phyloP scores from a whole-genome alignment of 176 grass and related monocot genomes.

The Puya raimondii region DNA sequence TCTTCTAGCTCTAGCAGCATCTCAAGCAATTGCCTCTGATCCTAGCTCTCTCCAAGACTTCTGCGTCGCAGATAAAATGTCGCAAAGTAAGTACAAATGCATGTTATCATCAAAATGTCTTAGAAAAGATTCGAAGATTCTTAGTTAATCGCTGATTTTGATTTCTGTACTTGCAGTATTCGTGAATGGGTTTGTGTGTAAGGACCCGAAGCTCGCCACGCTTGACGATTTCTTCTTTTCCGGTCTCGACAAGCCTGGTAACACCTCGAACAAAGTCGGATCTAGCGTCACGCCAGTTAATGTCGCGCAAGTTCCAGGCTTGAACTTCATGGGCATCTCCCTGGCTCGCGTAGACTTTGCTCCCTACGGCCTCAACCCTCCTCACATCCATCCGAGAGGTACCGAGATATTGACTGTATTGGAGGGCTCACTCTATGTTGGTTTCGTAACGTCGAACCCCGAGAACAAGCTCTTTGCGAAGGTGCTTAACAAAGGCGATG shows the following conservation, averaged over 20 bases:
- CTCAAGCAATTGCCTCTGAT: slow-evolving; percentile 11
- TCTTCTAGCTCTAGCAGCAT: slow-evolving; percentile 9
- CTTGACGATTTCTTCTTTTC: not conserved
- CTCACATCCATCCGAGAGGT: not conserved
- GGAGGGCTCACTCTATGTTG: not conserved
- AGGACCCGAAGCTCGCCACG: not conserved
- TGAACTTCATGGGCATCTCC: not conserved
- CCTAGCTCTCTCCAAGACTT: slow-evolving; percentile 3
- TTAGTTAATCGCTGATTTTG: no score
- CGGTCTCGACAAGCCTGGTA: slow-evolving; percentile 17
- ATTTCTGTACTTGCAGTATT: not conserved
- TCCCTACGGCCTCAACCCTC: not conserved
- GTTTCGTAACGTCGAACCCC: not conserved
- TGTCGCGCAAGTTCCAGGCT: not conserved
- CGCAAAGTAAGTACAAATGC: slow-evolving; percentile 5
- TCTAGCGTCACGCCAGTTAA: not conserved
- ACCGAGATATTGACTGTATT: not conserved
- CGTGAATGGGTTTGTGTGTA: not conserved
- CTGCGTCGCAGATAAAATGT: slow-evolving; percentile 8
- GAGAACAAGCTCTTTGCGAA: slow-evolving; percentile 1
- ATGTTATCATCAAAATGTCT: no score
- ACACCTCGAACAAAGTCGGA: slow-evolving; percentile 22
- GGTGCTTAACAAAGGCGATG: not conserved
- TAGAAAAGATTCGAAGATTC: no score
- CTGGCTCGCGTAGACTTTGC: not conserved